Evolutionary conservation across 495 filamentous ascomycete genomes (phyloP).

Genomic region (Penicillium waksmanii): DNA sequence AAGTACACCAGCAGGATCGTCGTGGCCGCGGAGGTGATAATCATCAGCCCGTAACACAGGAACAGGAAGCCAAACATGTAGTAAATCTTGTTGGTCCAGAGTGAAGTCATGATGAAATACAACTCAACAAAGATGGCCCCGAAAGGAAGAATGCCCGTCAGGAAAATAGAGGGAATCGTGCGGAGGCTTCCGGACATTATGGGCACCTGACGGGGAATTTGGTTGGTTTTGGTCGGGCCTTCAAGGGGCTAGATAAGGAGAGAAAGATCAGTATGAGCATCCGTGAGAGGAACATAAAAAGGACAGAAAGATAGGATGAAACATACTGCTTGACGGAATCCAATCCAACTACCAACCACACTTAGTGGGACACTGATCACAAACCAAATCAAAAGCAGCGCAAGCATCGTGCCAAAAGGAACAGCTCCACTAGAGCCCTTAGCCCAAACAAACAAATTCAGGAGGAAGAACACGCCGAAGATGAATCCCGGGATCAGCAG

Average conservation of each 20-base stretch:
- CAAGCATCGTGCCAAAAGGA: slow-evolving; percentile 94
- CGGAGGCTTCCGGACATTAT: slow-evolving; percentile 78
- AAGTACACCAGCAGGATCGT: slow-evolving; percentile 94
- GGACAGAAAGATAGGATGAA: not conserved
- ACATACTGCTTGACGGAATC: slow-evolving; percentile 68
- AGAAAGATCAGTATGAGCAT: slow-evolving; percentile 14
- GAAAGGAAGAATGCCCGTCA: slow-evolving; percentile 91
- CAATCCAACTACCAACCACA: slow-evolving; percentile 89
- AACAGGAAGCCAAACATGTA: slow-evolving; percentile 99
- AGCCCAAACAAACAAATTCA: slow-evolving; percentile 95
- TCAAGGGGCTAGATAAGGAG: slow-evolving; percentile 53
- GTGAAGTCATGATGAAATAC: slow-evolving; percentile 96
- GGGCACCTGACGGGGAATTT: slow-evolving; percentile 96
- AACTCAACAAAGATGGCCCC: slow-evolving; percentile 96
- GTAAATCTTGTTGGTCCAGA: slow-evolving; percentile 98
- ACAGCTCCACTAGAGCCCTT: slow-evolving; percentile 89
- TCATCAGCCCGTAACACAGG: slow-evolving; percentile 96
- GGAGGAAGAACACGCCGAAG: slow-evolving; percentile 86
- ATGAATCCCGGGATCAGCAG: slow-evolving; percentile 84
- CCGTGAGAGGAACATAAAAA: not conserved
- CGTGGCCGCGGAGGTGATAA: slow-evolving; percentile 89
- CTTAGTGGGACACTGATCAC: slow-evolving; percentile 91
- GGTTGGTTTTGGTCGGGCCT: slow-evolving; percentile 90
- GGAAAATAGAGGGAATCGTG: slow-evolving; percentile 81
- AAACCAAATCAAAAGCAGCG: slow-evolving; percentile 94